Base-by-base conservation (phyloP, 73 alveolate species). In the Stentor roeselii region DNA sequence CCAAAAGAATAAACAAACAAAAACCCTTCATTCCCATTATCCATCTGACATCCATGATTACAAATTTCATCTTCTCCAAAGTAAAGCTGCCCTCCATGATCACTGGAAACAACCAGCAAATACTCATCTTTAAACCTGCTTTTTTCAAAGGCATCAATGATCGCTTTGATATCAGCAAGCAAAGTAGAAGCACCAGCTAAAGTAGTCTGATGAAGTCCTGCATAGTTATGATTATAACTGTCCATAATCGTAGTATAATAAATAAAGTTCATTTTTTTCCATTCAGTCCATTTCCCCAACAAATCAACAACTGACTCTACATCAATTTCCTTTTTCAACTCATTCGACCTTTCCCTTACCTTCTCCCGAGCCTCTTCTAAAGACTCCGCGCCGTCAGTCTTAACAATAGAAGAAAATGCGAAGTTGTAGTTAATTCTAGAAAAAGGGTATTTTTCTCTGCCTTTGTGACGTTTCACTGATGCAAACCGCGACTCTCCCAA, bases 21-120 rank as follows among this genome's bases (percentile, higher is more conserved):
- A 67, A 67, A 67, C 14, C 80, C 80, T 67, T 67, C 80, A 67
- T 67, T 67, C 27, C 80, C 80, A 27, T 67, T 67, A 67, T 67
- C 80, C 80, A 67, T 67, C 0, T 67, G n/a, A 32, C 80, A 67
- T 15, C 80, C 80, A 67, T 67, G 80, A 32, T 67, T 67, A 67
- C 80, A 67, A 21, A 67, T 32, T 67, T 67, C 80, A 32, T 67
- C 80, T 67, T 67, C 80, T 30, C 80, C 80, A 32, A 67, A 67
- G 37, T 67, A 21, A 27, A 21, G 14, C 37, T 67, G 80, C 34
- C 80, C 80, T 30, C 80, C 80, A 67, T 67, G 80, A 2, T 67
- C 80, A 67, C 80, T 67, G 1, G 42, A 1, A 15, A 67, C 80
- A 67, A 67, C 11, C 14, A 67, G 34, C 0, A 2, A 36, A 2